These are phyloP conservation scores for Petunia axillaris DNA, from an alignment of 257 asterid genomes.

Conservation along the genomic window DNA sequence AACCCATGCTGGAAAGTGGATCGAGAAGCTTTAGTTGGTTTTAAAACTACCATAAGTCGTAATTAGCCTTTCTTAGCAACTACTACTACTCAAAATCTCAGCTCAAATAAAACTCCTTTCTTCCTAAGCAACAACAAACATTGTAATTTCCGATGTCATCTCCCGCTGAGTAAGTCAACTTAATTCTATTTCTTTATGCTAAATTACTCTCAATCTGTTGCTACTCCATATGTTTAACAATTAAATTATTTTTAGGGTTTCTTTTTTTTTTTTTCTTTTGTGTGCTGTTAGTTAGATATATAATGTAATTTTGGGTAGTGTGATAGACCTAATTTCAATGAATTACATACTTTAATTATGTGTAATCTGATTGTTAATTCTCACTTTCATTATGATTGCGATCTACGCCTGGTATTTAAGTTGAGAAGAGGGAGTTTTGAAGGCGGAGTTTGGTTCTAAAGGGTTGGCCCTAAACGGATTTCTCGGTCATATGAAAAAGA, in stretches of 20 bases:
- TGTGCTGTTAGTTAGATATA: background rate
- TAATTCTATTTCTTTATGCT: background rate
- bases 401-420: no score
- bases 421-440: no score
- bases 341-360: background rate
- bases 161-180: conserved; percentile 75
- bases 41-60: background rate
- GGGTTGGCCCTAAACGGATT: background rate
- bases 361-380: conserved; percentile 10
- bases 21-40: background rate
- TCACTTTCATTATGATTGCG: background rate
- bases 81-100: background rate
- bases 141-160: conserved; percentile 65
- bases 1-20: background rate
- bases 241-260: background rate
- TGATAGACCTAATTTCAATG: no score
- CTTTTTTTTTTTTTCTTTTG: background rate
- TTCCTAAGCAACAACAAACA: background rate
- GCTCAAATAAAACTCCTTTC: background rate
- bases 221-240: background rate
- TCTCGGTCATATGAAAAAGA: background rate
- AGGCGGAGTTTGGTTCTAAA: no score
- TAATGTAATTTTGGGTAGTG: no score
- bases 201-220: background rate
- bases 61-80: background rate